phyloP scores from a whole-genome alignment of 2,329 filamentous ascomycete genomes.

The Cladosporium austrohemisphaericum region DNA sequence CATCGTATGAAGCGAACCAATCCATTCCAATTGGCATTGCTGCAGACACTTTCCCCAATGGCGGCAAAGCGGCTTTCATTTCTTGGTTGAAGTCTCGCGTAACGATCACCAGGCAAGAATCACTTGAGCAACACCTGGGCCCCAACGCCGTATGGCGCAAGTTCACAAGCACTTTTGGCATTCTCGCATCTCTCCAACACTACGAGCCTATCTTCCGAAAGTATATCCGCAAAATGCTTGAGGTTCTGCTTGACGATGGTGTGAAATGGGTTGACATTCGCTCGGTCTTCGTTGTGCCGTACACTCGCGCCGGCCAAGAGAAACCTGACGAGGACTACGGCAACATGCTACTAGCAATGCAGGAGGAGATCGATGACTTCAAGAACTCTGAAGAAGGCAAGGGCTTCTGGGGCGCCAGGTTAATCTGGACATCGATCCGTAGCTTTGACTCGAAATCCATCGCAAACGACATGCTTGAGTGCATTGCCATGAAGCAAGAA shows the following conservation, averaged over 20 bases:
- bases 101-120: constrained; percentile 68
- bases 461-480: constrained; percentile 76
- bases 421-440: constrained; percentile 80
- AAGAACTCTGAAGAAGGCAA: constrained; percentile 66
- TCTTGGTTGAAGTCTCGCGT: constrained; percentile 72
- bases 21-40: constrained; percentile 59
- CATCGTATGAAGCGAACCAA: constrained; percentile 57
- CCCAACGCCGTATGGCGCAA: constrained; percentile 81
- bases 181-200: constrained; percentile 71
- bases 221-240: constrained; percentile 69
- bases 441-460: constrained; percentile 61
- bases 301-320: constrained; percentile 62
- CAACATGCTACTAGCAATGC: constrained; percentile 67
- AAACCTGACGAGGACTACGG: constrained; percentile 63
- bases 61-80: constrained; percentile 68
- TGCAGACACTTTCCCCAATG: constrained; percentile 70
- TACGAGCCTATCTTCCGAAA: constrained; percentile 86
- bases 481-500: constrained; percentile 73
- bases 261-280: constrained; percentile 81
- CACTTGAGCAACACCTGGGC: constrained; percentile 75
- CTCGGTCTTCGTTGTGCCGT: constrained; percentile 69
- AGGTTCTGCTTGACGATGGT: constrained; percentile 71
- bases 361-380: constrained; percentile 75
- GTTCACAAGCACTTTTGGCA: constrained; percentile 71
- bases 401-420: constrained; percentile 76